Percentiles rank a stretch among this genome's conserved stretches.
Conservation (phyloP, 2,329 filamentous ascomycete genomes). For the Camptophora hylomeconis region DNA sequence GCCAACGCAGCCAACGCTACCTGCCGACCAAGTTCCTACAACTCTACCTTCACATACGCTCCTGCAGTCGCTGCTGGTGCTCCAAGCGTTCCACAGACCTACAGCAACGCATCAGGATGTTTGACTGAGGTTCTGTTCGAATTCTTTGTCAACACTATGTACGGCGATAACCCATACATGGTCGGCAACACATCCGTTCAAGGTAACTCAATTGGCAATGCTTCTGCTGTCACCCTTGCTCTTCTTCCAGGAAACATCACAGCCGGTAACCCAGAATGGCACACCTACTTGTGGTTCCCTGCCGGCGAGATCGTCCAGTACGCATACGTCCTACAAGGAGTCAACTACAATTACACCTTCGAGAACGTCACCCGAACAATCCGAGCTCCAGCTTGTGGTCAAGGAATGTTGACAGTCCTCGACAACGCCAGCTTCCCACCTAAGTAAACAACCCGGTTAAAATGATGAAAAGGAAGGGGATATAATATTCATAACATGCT, state of each 20-base stretch:
- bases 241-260: constrained; percentile 9
- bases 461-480: no score
- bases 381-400: constrained; percentile 1
- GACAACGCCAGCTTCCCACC: neutral
- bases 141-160: constrained; percentile 8
- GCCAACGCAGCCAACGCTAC: constrained; percentile 8
- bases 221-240: constrained; percentile 1
- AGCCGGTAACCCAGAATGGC: constrained; percentile 34
- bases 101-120: constrained; percentile 8
- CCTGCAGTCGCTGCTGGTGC: constrained; percentile 12
- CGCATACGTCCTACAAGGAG: constrained; percentile 52
- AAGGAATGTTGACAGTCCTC: constrained; percentile 2
- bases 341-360: constrained; percentile 21
- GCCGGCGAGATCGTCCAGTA: constrained; percentile 49
- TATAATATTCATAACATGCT: no score
- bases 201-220: constrained; percentile 25
- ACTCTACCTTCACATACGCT: constrained; percentile 13
- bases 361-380: constrained; percentile 5
- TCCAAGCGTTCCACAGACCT: constrained; percentile 9
- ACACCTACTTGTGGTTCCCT: constrained; percentile 39
- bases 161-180: constrained; percentile 50
- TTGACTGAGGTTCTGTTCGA: constrained; percentile 12
- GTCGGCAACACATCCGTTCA: constrained; percentile 46
- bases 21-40: constrained; percentile 12
- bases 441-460: no score